Base-by-base conservation (phyloP, 805 yeast genomes). In the Zygosaccharomyces pseudorouxii region DNA sequence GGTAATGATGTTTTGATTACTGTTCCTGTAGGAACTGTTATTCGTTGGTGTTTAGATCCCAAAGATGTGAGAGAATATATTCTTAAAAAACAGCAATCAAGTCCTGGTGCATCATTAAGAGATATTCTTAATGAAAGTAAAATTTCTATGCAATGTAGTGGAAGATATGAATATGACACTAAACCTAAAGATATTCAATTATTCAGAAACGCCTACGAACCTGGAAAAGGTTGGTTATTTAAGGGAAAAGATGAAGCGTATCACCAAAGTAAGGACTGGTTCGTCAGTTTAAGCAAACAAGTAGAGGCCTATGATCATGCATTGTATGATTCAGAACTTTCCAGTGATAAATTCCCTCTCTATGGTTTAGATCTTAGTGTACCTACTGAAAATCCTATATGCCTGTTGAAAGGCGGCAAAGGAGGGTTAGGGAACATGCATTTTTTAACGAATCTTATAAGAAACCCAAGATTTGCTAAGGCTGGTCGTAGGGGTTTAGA, bases 381-480 rank as follows among this genome's bases (percentile, higher is more conserved):
- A 53, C 80, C 82, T 14, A 74, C 88, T 0, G 76, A 76, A 1
- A 77, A 75, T 39, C 97, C 98, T 1, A 65, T 84, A 3, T 69
- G 86, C 45, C 57, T 93, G 16, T 59, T 90, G 40, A 78, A 77
- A 56, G 99, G 99, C 38, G 99, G 99, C 8, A 74, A 75, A 53
- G 98, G 98, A 18, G 99, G 99, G 0, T 74, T 92, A 71, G 99
- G 99, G 1, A 93, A 93, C 66, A 89, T 89, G 93, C 96, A 92
- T 65, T 93, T 93, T 62, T 72, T 87, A 42, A 89, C 97, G 1
- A 75, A 84, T 40, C 79, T 81, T 44, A 81, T 93, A 49, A 78
- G 97, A 51, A 92, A 89, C 59, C 99, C 99, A 11, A 72, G 95
- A 47, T 93, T 93, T 65, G 80, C 92, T 23, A 90, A 89, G 60